Percentiles rank a stretch among this genome's conserved stretches.
Evolutionary conservation across 1,139 yeast species (phyloP).

Genomic region (Oligophagozyma castellii): DNA sequence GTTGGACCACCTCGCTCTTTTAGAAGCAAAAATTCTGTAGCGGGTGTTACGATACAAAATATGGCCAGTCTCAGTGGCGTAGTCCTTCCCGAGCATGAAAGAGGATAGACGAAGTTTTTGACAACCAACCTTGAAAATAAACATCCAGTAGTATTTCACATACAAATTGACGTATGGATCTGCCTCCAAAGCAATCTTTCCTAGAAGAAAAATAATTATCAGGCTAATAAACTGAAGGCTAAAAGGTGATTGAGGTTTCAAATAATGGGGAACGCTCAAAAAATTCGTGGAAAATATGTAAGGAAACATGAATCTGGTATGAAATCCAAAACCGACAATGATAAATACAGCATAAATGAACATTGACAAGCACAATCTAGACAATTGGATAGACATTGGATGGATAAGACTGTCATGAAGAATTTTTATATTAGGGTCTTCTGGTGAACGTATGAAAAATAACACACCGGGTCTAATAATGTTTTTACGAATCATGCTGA

Average conservation of each 20-base stretch:
- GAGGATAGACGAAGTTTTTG: slow-evolving; percentile 58
- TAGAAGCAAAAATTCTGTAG: slow-evolving; percentile 28
- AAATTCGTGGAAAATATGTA: slow-evolving; percentile 13
- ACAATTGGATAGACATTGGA: slow-evolving; percentile 57
- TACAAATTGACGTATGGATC: slow-evolving; percentile 22
- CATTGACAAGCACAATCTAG: slow-evolving; percentile 63
- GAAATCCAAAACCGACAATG: slow-evolving; percentile 56
- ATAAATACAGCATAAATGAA: slow-evolving; percentile 66
- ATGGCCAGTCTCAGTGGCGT: slow-evolving; percentile 64
- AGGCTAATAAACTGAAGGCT: slow-evolving; percentile 5
- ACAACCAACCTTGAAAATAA: slow-evolving; percentile 44
- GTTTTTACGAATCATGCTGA: slow-evolving; percentile 62
- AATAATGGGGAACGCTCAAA: slow-evolving; percentile 14
- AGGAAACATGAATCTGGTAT: slow-evolving; percentile 30
- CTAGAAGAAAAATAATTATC: slow-evolving; percentile 7
- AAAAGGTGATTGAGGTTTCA: slow-evolving; percentile 3
- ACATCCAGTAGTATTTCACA: slow-evolving; percentile 44
- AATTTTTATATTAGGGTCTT: slow-evolving; percentile 83
- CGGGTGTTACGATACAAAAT: slow-evolving; percentile 42
- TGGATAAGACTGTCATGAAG: slow-evolving; percentile 77
- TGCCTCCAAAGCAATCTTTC: slow-evolving; percentile 15
- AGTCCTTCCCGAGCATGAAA: slow-evolving; percentile 56
- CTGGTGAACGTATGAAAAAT: slow-evolving; percentile 85
- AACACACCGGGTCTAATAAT: slow-evolving; percentile 81
- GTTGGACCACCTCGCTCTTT: slow-evolving; percentile 24